Evolutionary conservation across 352 stramenopile species (phyloP).

Genomic region (Globisporangium cylindrosporum): DNA sequence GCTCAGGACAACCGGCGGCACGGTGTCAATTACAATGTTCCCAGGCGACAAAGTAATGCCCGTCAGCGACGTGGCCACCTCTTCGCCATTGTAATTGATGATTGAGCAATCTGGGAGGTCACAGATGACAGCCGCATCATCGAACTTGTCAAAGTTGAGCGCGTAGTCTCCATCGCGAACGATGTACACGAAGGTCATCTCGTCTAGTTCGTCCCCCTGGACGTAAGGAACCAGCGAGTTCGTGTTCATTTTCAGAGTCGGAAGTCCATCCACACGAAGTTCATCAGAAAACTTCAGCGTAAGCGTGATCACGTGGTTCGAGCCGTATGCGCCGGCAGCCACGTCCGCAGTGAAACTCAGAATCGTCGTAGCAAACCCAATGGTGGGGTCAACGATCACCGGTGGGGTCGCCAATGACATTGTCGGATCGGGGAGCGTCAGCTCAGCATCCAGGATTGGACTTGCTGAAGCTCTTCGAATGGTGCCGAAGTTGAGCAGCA

Average conservation of each 20-base stretch:
- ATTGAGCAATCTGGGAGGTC: conserved; percentile 38
- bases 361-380: conserved; percentile 44
- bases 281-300: conserved; percentile 73
- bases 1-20: conserved; percentile 46
- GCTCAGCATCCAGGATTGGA: conserved; percentile 51
- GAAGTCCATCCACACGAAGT: conserved; percentile 51
- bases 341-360: conserved; percentile 45
- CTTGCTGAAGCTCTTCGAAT: conserved; percentile 53
- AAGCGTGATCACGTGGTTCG: conserved; percentile 70
- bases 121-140: conserved; percentile 53
- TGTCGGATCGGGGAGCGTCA: conserved; percentile 44
- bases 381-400: conserved; percentile 47
- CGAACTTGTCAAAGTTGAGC: conserved; percentile 48
- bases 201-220: conserved; percentile 41
- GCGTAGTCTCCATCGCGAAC: conserved; percentile 45
- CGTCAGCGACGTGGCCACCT: conserved; percentile 34
- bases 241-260: conserved; percentile 62
- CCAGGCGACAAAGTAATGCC: conserved; percentile 39
- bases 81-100: conserved; percentile 68
- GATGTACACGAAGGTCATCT: conserved; percentile 73
- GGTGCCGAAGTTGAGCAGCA: conserved; percentile 59
- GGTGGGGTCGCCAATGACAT: conserved; percentile 37
- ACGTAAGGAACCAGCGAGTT: conserved; percentile 55
- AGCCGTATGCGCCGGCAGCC: conserved; percentile 51
- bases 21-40: conserved; percentile 61